Percentiles rank a stretch among this genome's conserved stretches.
These are phyloP conservation scores for Chaetomiaceae sp. DNA, from an alignment of 2,329 filamentous ascomycete species.

Conservation along the genomic window DNA sequence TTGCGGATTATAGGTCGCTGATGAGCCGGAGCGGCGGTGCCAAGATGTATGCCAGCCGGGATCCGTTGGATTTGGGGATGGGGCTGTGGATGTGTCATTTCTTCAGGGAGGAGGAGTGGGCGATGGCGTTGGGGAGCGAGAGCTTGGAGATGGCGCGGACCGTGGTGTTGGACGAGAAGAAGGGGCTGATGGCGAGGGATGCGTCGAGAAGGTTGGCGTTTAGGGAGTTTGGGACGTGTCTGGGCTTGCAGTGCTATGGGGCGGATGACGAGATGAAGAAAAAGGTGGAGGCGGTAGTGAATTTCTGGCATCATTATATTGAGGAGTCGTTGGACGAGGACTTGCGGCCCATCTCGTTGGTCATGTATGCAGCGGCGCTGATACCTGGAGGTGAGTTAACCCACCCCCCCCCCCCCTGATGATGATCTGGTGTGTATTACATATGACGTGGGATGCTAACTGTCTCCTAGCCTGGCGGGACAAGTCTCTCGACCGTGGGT, in stretches of 20 bases:
- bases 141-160: constrained; percentile 30
- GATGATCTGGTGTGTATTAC: too few relatives aligned
- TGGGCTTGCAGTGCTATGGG: constrained; percentile 43
- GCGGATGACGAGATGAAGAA: constrained; percentile 32
- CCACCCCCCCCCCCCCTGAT: too few relatives aligned
- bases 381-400: constrained; percentile 45
- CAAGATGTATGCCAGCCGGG: constrained; percentile 41
- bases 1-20: constrained; percentile 47
- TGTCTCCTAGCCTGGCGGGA: constrained; percentile 17
- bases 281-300: constrained; percentile 29
- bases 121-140: constrained; percentile 33
- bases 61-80: constrained; percentile 57
- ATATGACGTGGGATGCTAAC: background rate
- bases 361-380: constrained; percentile 55
- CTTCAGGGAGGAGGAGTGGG: constrained; percentile 46
- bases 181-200: constrained; percentile 25
- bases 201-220: constrained; percentile 42
- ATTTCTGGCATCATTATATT: constrained; percentile 35
- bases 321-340: constrained; percentile 36
- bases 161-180: constrained; percentile 23
- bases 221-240: constrained; percentile 50
- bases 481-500: constrained; percentile 16
- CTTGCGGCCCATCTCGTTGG: constrained; percentile 49
- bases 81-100: constrained; percentile 54
- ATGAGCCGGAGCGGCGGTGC: constrained; percentile 42